Base-by-base conservation (phyloP, 2,329 filamentous ascomycete genomes). In the Niveomyces coronatus region DNA sequence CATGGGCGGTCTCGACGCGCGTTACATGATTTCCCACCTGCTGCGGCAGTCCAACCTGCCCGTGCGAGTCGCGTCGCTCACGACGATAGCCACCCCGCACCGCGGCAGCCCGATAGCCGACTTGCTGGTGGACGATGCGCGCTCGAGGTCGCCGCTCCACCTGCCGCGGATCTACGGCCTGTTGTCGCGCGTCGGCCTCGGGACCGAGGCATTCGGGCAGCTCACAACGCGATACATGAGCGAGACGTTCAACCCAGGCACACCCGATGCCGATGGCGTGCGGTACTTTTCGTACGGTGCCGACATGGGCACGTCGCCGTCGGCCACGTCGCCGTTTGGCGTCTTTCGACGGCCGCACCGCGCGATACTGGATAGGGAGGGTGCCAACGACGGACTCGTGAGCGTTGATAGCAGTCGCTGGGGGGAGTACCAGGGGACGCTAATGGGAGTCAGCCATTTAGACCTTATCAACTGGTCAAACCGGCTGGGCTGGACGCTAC, bases 401-500 rank as follows among this genome's bases (percentile, higher is more conserved):
- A 86, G 74, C 51, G 74, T 81, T 9, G 58, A 63, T 35, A 80
- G 76, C 49, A 70, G 72, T 31, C 62, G 62, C 42, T 81, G 76
- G 75, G 77, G 77, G 6, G 63, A 62, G 9, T 81, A 82, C 52
- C 71, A 76, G 49, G 77, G 77, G 4, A 81, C 77, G 2, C 52
- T 82, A 40, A 56, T 77, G 4, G 68, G 64, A 1, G 75, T 79
- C 6, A 78, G 69, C 48, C 77, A 82, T 49, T 55, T 81, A 18
- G 76, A 80, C 48, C 54, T 81, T 37, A 81, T 82, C 46, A 81
- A 82, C 54, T 82, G 77, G 77, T 75, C 70, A 23, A 82, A 81
- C 45, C 60, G 71, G 43, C 44, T 79, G 24, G 61, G 64, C 35
- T 79, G 70, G 65, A 66, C 66, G 28, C 49, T 74, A 29, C 58